Conservation (phyloP, 2,329 filamentous ascomycete species). For the Tolypocladium capitatum region DNA sequence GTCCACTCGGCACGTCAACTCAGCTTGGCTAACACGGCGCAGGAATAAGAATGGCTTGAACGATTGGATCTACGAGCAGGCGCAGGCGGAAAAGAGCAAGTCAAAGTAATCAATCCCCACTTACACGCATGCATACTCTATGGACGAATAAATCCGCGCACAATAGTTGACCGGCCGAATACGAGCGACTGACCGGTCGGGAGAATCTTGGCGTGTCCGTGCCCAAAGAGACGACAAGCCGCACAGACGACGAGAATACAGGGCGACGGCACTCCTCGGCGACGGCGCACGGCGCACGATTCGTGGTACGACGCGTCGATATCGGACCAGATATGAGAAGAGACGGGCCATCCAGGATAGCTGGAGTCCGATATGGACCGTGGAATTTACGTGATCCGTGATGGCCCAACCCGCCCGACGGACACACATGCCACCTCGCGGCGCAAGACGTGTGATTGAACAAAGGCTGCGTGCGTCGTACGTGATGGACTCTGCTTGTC, state of each 20-base stretch:
- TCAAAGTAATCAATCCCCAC: constrained; percentile 4
- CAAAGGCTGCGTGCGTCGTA: background rate
- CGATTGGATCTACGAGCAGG: constrained; percentile 90
- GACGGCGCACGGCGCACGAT: background rate
- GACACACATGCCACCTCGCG: background rate
- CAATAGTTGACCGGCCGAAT: background rate
- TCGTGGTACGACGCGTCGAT: background rate
- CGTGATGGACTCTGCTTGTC: background rate
- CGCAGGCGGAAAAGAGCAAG: constrained; percentile 42
- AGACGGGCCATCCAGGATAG: background rate
- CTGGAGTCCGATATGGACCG: background rate
- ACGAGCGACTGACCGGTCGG: background rate
- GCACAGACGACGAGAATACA: background rate
- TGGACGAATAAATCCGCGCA: background rate
- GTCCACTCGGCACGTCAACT: background rate
- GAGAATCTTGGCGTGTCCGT: background rate
- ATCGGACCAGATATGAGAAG: background rate
- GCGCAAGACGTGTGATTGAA: background rate
- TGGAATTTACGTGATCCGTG: background rate
- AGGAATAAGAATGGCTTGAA: constrained; percentile 83
- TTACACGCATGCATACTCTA: background rate
- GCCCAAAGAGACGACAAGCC: background rate
- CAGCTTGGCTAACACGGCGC: constrained; percentile 28
- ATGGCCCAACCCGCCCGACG: background rate
- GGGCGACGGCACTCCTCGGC: background rate